Evolutionary conservation across 345 rosid species (phyloP), one percentile per base, ranked within the genome.

Genomic region (Bruguiera parviflora): DNA sequence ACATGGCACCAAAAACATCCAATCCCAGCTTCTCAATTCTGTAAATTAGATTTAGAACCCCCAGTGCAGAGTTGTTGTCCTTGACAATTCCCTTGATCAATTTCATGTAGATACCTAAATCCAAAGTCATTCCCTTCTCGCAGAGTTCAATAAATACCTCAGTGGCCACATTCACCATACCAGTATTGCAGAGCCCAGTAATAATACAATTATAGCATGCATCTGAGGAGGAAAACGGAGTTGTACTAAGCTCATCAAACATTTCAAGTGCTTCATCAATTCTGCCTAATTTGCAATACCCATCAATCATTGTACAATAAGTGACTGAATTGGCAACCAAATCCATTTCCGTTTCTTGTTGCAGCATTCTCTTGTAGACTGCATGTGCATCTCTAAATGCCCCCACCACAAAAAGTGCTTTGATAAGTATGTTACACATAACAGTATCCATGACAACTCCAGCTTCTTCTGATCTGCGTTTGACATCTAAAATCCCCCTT

Each of bases 191-290:
- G 43, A 92, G 89, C 18, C 93, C 90, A 35, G 56, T 69, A 64
- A 88, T 80, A 43, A 90, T 80, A 58, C 80, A 71, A 71, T 85
- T 87, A 77, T 86, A 92, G 78, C 92, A 86, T 35, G 77, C 76
- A 73, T 70, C 79, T 20, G 93, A 84, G 59, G 88, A 76, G 59
- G 87, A 75, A 75, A 79, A 68, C 51, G 80, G 76, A 31, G 77
- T 73, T 68, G 47, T 67, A 80, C 89, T 86, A 74, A 86, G 73
- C 77, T 90, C 90, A 71, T 90, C 90, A 86, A 92, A 88, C 66
- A 87, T 70, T 80, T 87, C 82, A 66, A 90, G 85, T 19, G 96
- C 96, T 69, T 92, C 92, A 33, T 88, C 92, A 52, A 90, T 80
- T 69, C 85, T 81, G 47, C 88, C 92, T 3, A 68, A 69, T 80